Conservation (phyloP, 2,329 filamentous ascomycete genomes). For the Lasiodiplodia theobromae region DNA sequence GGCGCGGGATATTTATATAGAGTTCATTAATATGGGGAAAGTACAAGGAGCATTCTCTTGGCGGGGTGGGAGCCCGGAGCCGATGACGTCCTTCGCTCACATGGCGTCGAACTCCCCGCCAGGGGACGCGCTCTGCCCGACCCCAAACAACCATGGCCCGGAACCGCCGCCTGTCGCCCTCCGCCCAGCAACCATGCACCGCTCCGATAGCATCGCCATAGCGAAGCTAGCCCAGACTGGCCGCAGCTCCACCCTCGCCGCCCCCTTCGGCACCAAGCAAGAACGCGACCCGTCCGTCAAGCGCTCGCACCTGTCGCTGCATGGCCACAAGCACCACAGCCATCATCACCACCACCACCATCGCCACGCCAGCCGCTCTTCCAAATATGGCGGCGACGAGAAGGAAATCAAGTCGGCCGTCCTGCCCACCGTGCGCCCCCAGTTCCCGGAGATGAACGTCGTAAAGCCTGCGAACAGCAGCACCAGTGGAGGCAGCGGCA, state of each 20-base stretch:
- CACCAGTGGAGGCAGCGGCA: conserved; percentile 38
- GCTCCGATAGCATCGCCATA: conserved; percentile 13
- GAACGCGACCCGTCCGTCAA: conserved; percentile 33
- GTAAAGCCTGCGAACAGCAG: conserved; percentile 43
- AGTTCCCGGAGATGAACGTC: conserved; percentile 48
- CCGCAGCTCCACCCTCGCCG: conserved; percentile 28
- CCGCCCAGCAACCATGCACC: conserved; percentile 21
- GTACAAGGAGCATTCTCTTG: neutral
- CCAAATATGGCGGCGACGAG: conserved; percentile 46
- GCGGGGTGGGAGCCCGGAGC: conserved; percentile 13
- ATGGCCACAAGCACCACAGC: conserved; percentile 36
- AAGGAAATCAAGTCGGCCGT: conserved; percentile 51
- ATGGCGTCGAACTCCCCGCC: conserved; percentile 10
- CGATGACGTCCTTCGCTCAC: conserved; percentile 28
- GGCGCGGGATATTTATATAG: neutral
- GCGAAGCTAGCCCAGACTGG: conserved; percentile 25
- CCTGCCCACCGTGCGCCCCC: conserved; percentile 53
- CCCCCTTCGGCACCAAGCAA: conserved; percentile 22
- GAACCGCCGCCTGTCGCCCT: conserved; percentile 10
- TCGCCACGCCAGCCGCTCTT: conserved; percentile 33
- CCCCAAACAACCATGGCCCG: conserved; percentile 10
- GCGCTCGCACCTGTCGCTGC: conserved; percentile 40
- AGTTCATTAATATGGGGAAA: neutral
- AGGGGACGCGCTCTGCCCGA: conserved; percentile 2
- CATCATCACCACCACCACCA: conserved; percentile 36